Conservation (phyloP, 306 rosid species). For the Dryas octopetala region DNA sequence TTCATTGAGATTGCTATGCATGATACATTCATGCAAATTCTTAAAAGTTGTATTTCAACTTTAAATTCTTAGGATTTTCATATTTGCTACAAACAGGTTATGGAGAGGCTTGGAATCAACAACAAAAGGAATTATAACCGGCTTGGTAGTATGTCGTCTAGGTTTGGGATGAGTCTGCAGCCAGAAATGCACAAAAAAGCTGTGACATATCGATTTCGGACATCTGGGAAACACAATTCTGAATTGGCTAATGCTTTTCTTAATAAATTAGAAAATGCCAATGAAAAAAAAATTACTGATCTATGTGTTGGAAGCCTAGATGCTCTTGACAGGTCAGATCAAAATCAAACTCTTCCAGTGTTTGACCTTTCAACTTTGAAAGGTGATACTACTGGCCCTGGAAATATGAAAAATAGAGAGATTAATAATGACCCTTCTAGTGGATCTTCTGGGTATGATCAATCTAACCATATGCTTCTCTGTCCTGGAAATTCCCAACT, state of each 20-base stretch:
- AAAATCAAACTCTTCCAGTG: slow-evolving; percentile 30
- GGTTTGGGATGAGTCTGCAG: slow-evolving; percentile 74
- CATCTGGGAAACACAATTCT: slow-evolving; percentile 60
- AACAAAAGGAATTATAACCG: slow-evolving; percentile 63
- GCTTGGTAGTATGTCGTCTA: slow-evolving; percentile 56
- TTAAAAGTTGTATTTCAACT: slow-evolving; percentile 24
- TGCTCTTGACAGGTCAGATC: slow-evolving; percentile 36
- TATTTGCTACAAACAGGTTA: slow-evolving; percentile 50
- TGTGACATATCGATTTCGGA: slow-evolving; percentile 66
- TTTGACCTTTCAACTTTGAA: slow-evolving; percentile 30
- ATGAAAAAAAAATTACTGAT: slow-evolving; percentile 37
- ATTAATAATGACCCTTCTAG: slow-evolving; percentile 35
- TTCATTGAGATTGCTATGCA: slow-evolving; percentile 18
- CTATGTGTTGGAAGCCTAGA: slow-evolving; percentile 26
- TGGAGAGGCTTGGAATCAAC: slow-evolving; percentile 76
- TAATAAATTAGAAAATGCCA: slow-evolving; percentile 29
- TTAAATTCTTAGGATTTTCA: slow-evolving; percentile 18
- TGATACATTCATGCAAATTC: slow-evolving; percentile 20
- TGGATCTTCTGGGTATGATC: slow-evolving; percentile 37
- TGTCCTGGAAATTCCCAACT: slow-evolving; percentile 31
- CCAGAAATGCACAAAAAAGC: slow-evolving; percentile 63
- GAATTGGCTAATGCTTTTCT: slow-evolving; percentile 38
- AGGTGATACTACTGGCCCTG: slow-evolving; percentile 30
- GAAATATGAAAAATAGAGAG: slow-evolving; percentile 31
- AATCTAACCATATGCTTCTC: slow-evolving; percentile 22